Percentiles rank a stretch among this genome's conserved stretches.
Evolutionary conservation across 2,329 filamentous ascomycete genomes (phyloP).

Genomic region (Uncinocarpus reesii): DNA sequence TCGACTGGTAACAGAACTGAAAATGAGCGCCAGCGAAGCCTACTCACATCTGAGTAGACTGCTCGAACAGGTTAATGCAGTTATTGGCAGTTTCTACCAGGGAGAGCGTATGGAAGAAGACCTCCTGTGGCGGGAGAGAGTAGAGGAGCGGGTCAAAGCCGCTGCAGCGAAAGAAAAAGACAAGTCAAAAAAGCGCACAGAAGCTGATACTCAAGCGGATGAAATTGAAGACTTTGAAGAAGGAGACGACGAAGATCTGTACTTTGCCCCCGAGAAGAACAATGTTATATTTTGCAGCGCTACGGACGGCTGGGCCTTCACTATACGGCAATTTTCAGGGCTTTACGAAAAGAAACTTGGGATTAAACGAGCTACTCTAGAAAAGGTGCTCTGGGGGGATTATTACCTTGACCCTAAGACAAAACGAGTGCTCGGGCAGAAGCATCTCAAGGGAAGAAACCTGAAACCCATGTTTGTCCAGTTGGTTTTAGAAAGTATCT

Average conservation of each 20-base stretch:
- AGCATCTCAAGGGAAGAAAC: constrained; percentile 83
- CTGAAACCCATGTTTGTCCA: constrained; percentile 98
- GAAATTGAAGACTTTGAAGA: constrained; percentile 63
- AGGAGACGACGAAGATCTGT: constrained; percentile 89
- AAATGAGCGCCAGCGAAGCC: constrained; percentile 83
- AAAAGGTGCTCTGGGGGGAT: constrained; percentile 94
- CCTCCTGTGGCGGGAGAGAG: constrained; percentile 83
- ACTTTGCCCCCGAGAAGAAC: constrained; percentile 95
- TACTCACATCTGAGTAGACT: constrained; percentile 82
- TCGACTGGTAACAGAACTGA: constrained; percentile 81
- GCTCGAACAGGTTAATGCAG: constrained; percentile 91
- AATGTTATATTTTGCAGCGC: constrained; percentile 99
- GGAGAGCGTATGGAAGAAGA: constrained; percentile 98
- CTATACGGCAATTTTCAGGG: constrained; percentile 81
- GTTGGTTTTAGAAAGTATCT: constrained; percentile 86
- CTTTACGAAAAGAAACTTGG: constrained; percentile 96
- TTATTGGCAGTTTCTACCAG: constrained; percentile 94
- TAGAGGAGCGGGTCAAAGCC: constrained; percentile 74
- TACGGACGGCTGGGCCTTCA: constrained; percentile 98
- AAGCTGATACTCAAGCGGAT: constrained; percentile 42
- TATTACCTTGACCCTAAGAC: constrained; percentile 96
- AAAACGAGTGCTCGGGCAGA: constrained; percentile 79
- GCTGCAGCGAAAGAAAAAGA: constrained; percentile 47
- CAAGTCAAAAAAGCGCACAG: constrained; percentile 35
- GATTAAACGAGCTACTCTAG: constrained; percentile 75